A percentile compares a stretch with the other conserved stretches of the same genome.
Conservation (phyloP, 441 rosid species). For the Gossypium laxum region DNA sequence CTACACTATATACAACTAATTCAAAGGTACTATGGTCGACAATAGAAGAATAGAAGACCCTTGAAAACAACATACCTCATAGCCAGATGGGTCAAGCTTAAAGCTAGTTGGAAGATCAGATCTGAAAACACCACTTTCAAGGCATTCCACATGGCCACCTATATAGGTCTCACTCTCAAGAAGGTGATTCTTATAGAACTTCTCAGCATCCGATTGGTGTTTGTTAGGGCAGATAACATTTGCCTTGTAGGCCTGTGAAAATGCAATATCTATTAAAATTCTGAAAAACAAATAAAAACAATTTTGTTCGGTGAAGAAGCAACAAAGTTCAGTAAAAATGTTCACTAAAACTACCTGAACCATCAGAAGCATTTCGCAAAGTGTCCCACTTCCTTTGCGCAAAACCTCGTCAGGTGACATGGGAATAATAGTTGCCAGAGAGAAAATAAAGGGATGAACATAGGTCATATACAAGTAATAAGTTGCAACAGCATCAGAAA, state of each 20-base stretch:
- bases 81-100: constrained; percentile 76
- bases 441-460: constrained; percentile 93
- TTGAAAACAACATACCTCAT: constrained; percentile 47
- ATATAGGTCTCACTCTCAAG: constrained; percentile 97
- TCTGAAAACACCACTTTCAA: constrained; percentile 99
- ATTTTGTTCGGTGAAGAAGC: constrained; percentile 12
- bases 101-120: constrained; percentile 89
- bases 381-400: constrained; percentile 98
- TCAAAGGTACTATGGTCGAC: constrained; percentile 1
- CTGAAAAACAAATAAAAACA: constrained; percentile 18
- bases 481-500: constrained; percentile 97
- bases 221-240: constrained; percentile 97
- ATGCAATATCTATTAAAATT: constrained; percentile 17
- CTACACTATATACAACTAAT: not conserved
- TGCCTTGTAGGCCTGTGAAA: constrained; percentile 77
- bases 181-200: constrained; percentile 68
- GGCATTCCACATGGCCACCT: constrained; percentile 98
- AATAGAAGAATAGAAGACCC: constrained; percentile 12
- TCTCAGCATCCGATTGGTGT: constrained; percentile 83
- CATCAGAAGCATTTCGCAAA: constrained; percentile 99
- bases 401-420: constrained; percentile 99
- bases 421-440: constrained; percentile 94
- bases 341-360: constrained; percentile 52
- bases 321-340: constrained; percentile 19
- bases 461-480: constrained; percentile 94